Base-by-base conservation (phyloP, 2,329 filamentous ascomycete species). In the Zymoseptoria tritici region DNA sequence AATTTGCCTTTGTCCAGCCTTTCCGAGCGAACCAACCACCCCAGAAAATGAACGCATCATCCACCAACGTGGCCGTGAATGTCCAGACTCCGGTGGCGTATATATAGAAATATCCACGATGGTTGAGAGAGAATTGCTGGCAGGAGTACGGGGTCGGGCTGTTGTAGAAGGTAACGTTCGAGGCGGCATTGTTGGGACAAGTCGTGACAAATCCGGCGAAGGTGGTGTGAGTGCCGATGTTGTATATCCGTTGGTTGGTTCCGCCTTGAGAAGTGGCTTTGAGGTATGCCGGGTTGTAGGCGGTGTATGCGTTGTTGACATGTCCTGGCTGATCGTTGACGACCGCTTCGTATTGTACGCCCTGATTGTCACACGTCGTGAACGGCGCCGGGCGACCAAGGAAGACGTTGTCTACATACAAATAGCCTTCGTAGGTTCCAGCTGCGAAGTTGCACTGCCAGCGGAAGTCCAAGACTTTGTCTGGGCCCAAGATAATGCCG, bases 351-450 rank as follows among this genome's bases (percentile, higher is more conserved):
- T 60, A 63, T 29, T 62, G 55, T 24, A 62, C 52, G 24, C 62
- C 62, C 58, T 61, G 59, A 21, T 63, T 63, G 24, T 46, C 53
- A 60, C 62, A 63, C 19, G 54, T n/a, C 22, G 55, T 42, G 36
- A 13, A 54, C 20, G 62, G 59, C 9, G 62, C 57, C 26, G 57
- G 54, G 20, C 52, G 50, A 13, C 36, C 36, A 42, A 42, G 36
- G 36, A 42, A 16, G 36, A 42, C 36, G 11, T 42, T 42, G 36
- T 42, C 36, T 5, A 36, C 3, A 36, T 11, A 36, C 9, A 36
- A 3, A 9, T 36, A 36, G 9, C 31, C 9, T 16, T 36, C 7
- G 31, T 3, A 6, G 9, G 9, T 11, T 11, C 13, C 13, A 36
- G 5, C 31, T 16, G 31, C 11, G 9, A 42, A 16, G 36, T 16